Base-by-base conservation (phyloP, 2,329 filamentous ascomycete genomes). In the Botrytis fragariae region DNA sequence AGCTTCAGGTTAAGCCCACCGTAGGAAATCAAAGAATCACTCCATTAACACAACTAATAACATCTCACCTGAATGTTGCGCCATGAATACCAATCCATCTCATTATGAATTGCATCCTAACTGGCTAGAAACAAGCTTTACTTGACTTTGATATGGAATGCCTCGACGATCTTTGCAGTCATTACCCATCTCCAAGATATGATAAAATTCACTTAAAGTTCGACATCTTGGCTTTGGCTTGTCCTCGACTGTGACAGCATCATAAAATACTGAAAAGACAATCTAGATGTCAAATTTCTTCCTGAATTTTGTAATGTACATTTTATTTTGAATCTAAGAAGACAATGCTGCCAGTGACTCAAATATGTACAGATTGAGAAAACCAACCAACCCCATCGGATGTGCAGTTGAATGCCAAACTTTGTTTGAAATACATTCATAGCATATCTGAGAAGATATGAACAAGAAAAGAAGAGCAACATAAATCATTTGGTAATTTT, bases 361-460 rank as follows among this genome's bases (percentile, higher is more conserved):
- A 25, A 29, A 32, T 69, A 69, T 57, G 14, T 69, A 57, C 37
- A 69, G 20, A 42, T 57, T 16, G 37, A 69, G 45, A 42, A 39
- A 25, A 32, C n/a, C 2, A 42, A 32, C n/a, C 18, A 39, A 68
- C 16, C 64, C 8, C 25, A 37, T 67, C 22, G 25, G 64, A 20
- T 68, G 25, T 5, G 45, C 64, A 68, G 64, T 68, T 54, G 45
- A 54, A 29, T 68, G 45, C 4, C 64, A 68, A 68, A 57, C 18
- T 57, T n/a, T 68, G 35, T 39, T 42, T 37, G 39, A 57, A 57
- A 57, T 16, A 48, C 29, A 44, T 22, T 32, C 63, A 29, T 42
- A 45, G n/a, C n/a, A 64, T 63, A 44, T 39, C 37, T 18, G 37
- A 29, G 37, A 44, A n/a, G 42, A 5, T 25, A n/a, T 48, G 48